Evolutionary conservation across 2,329 filamentous ascomycete genomes (phyloP), one percentile per base, ranked within the genome.

Genomic region (Xylaria sp.): DNA sequence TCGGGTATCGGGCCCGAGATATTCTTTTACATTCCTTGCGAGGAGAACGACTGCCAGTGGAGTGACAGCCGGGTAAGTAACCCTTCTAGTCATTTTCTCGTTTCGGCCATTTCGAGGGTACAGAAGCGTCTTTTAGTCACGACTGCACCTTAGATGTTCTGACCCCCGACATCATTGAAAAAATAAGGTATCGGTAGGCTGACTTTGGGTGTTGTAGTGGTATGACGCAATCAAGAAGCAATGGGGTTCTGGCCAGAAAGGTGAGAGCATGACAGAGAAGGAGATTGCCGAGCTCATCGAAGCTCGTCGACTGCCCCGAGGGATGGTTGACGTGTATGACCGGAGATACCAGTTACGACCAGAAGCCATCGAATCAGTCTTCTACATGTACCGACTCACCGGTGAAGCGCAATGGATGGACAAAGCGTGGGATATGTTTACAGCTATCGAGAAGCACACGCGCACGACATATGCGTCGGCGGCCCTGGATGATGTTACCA

Each of bases 351-450:
- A 92, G 36, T 83, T 93, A 54, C 86, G 90, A 66, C 92, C 92
- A 23, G 92, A 95, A 80, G 92, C 92, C 1, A 93, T 95, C 63
- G 92, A 95, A 82, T 92, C 89, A 15, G 88, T 96, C 4, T 95
- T 93, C 79, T 87, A 93, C 76, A 88, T 95, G 83, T 93, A 91
- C 78, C 88, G 92, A 66, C 84, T 93, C 67, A 94, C 91, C 0
- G 92, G 91, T 31, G 88, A 92, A 71, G 73, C 83, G 1, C 81
- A 83, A 58, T 91, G 89, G 85, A 88, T 88, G 76, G 86, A 91
- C 67, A 89, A 89, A 76, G 92, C 91, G 1, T 94, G 92, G 92
- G 82, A 83, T 64, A 94, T 94, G 91, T 94, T 93, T 77, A 78
- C 86, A 64, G 85, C 87, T 9, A 84, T 94, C 41, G 83, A 88